Evolutionary conservation across 2,329 filamentous ascomycete species (phyloP), one percentile per base, ranked within the genome.

Genomic region (Trichoderma brevicompactum): DNA sequence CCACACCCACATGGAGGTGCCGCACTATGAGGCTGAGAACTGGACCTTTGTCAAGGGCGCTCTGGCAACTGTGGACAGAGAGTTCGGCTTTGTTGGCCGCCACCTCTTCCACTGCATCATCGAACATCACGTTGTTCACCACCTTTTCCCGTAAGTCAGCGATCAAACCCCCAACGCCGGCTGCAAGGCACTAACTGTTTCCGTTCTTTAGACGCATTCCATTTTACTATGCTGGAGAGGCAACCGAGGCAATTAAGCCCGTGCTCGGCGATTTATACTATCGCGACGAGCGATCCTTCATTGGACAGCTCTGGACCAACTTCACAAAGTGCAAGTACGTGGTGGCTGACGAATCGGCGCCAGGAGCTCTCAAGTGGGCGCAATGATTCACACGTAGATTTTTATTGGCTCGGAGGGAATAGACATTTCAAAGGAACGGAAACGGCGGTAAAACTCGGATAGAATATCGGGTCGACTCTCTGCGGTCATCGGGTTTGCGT

Each of bases 11-110:
- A 50, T 63, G 34, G 17, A 66, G 41, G 55, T 69, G 41, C 81
- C 83, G 3, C 82, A 87, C 70, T 87, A 84, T 74, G 80, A 81
- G 36, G 78, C 80, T 8, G 80, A 82, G 48, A 79, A 80, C 56
- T 89, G 87, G 87, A 87, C 83, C 36, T 89, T 85, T 71, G 79
- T 85, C 69, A 83, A 85, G 69, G 87, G 87, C 28, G 86, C 87
- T 9, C 78, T 84, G 17, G 82, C 84, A 10, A 89, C 87, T 1
- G 80, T 89, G 23, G 87, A 89, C 74, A 83, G 87, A 55, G 83
- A 87, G 49, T 85, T 88, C 58, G 86, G 87, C 13, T 87, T 86
- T 74, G 81, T 88, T 65, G 83, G 86, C 61, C 82, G 81, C 55
- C 83, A 88, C 75, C 77, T 88, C 69, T 86, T 89, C 78, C 87